Base-by-base conservation (phyloP, 345 rosid genomes). In the Populus euphratica region DNA sequence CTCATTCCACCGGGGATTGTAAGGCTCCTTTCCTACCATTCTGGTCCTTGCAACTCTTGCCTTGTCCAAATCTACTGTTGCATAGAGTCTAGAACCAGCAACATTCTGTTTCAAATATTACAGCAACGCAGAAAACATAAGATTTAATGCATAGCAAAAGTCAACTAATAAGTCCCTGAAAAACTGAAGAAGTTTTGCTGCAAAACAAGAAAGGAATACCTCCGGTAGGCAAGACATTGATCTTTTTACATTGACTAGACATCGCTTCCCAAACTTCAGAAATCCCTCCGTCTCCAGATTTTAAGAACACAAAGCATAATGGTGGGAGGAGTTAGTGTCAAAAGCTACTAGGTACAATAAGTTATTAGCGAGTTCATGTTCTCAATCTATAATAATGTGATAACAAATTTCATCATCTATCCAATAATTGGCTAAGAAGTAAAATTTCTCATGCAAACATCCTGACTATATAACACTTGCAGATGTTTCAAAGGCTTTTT, bases 21-120 rank as follows among this genome's bases (percentile, higher is more conserved):
- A 61, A 7, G 85, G 75, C 7, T 81, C 82, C 2, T 81, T 81
- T 73, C 72, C 74, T 17, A 87, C 13, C 80, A 68, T 79, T 23
- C 76, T 81, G 29, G 99, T 95, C 73, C 97, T 86, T 47, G 85
- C 95, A 39, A 91, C 90, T 31, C 96, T 89, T 10, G 94, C 90
- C 75, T 85, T 89, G 78, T 89, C 98, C 21, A 93, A 77, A 83
- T 95, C 94, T 65, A 95, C 79, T 7, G 94, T 83, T 61, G 92
- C 93, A 68, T 93, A 93, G 6, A 92, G 70, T 67, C 81, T 73
- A 23, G 89, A 78, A 35, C 90, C 90, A 33, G 76, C 77, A 29
- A 78, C 50, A 12, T 4, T 68, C 91, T 87, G 85, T 84, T 41
- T 3, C 23, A 43, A 6, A 72, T 23, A 9, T 63, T 5, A 5